These are phyloP conservation scores for Exophiala aquamarina DNA, from an alignment of 2,329 filamentous ascomycete species.

Conservation along the genomic window DNA sequence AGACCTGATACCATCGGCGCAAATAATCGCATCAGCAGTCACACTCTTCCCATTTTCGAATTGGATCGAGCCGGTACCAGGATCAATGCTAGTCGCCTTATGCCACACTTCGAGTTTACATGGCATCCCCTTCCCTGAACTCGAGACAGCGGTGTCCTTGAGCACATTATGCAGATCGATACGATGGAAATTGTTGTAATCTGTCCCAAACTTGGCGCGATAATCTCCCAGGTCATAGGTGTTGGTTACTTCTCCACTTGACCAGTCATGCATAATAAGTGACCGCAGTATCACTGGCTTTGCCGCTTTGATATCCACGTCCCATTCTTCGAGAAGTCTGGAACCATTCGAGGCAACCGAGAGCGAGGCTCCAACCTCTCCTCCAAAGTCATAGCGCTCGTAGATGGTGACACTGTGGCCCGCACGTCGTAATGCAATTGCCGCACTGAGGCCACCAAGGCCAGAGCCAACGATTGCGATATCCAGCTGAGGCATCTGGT, in stretches of 20 bases:
- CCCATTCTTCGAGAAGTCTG: constrained; percentile 30
- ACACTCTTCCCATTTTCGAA: constrained; percentile 33
- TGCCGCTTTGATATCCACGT: constrained; percentile 28
- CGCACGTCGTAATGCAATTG: constrained; percentile 34
- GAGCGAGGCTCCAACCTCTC: constrained; percentile 35
- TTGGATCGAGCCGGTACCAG: constrained; percentile 28
- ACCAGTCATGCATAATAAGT: constrained; percentile 35
- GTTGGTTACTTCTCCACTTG: constrained; percentile 28
- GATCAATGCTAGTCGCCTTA: constrained; percentile 29
- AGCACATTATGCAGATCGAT: constrained; percentile 42
- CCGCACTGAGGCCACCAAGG: constrained; percentile 34
- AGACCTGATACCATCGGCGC: constrained; percentile 42
- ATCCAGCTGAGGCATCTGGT: background rate
- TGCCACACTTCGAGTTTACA: constrained; percentile 27
- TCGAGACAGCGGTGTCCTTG: constrained; percentile 32
- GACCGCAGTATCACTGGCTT: constrained; percentile 31
- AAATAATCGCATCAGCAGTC: constrained; percentile 38
- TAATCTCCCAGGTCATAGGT: constrained; percentile 33
- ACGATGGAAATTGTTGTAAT: constrained; percentile 36
- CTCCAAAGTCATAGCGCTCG: constrained; percentile 32
- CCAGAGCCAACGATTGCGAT: constrained; percentile 32
- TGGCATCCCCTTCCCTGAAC: constrained; percentile 24
- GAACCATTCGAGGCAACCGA: constrained; percentile 33
- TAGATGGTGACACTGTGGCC: constrained; percentile 36
- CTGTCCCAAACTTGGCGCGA: constrained; percentile 23